Conservation (phyloP, 2,329 filamentous ascomycete species). For the Zalaria sp. region DNA sequence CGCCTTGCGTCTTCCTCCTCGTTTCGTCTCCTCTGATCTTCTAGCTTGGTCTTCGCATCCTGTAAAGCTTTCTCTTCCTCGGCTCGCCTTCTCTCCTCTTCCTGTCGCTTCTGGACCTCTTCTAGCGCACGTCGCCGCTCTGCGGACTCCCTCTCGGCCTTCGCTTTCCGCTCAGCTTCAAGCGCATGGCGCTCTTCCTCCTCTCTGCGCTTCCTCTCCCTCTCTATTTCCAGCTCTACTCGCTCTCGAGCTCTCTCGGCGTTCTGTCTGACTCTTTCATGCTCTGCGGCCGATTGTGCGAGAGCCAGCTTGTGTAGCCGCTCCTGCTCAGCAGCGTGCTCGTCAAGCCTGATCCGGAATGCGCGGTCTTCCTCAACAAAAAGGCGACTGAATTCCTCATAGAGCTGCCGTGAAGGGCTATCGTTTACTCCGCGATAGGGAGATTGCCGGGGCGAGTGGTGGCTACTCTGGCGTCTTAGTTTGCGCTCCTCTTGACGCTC, state of each 20-base stretch:
- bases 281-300: slow-evolving; percentile 48
- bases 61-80: slow-evolving; percentile 6
- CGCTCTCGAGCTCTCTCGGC: slow-evolving; percentile 40
- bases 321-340: slow-evolving; percentile 47
- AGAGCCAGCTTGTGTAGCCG: slow-evolving; percentile 52
- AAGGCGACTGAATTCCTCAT: slow-evolving; percentile 28
- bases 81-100: slow-evolving; percentile 12
- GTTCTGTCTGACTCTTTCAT: slow-evolving; percentile 47
- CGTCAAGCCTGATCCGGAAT: slow-evolving; percentile 47
- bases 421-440: slow-evolving; percentile 3
- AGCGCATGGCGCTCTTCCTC: slow-evolving; percentile 22
- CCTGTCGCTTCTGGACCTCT: slow-evolving; percentile 12
- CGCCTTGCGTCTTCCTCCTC: slow-evolving; percentile 5
- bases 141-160: slow-evolving; percentile 26
- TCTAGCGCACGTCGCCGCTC: slow-evolving; percentile 20
- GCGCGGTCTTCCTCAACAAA: slow-evolving; percentile 25
- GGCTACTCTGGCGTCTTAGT: background rate
- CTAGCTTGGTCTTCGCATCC: slow-evolving; percentile 1
- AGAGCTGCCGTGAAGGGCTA: slow-evolving; percentile 13
- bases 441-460: slow-evolving; percentile 6
- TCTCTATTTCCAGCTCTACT: slow-evolving; percentile 29
- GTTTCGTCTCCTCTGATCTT: slow-evolving; percentile 4
- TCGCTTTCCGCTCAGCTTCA: slow-evolving; percentile 28
- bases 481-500: background rate
- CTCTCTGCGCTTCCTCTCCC: slow-evolving; percentile 17